phyloP scores from a whole-genome alignment of 176 grass and related monocot genomes.

The Cocos nucifera region DNA sequence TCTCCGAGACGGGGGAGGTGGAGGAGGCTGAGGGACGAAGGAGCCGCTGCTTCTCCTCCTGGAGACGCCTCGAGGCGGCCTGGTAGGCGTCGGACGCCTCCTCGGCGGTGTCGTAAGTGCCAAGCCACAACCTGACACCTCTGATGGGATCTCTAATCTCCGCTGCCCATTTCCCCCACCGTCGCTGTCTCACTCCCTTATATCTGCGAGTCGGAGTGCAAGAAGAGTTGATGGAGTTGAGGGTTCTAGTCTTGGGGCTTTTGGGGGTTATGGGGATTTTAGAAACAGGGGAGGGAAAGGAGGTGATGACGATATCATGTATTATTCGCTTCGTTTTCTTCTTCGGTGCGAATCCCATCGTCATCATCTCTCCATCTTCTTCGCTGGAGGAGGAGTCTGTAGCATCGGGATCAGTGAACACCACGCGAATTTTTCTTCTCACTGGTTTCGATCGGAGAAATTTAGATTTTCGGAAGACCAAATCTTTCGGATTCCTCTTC shows the following conservation, averaged over 20 bases:
- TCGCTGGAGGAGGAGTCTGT: constrained; percentile 6
- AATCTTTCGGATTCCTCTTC: too few species aligned
- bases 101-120: constrained; percentile 75
- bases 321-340: background rate
- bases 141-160: constrained; percentile 5
- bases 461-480: background rate
- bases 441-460: background rate
- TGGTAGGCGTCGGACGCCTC: constrained; percentile 40
- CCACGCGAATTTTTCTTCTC: background rate
- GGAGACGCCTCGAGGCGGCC: constrained; percentile 5
- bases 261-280: constrained; percentile 7
- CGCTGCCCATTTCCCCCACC: too few species aligned
- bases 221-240: too few species aligned
- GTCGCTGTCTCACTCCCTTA: too few species aligned
- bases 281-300: background rate
- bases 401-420: constrained; percentile 12
- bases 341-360: too few species aligned
- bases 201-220: too few species aligned
- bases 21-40: background rate
- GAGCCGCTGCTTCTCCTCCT: constrained; percentile 14
- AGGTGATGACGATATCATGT: background rate
- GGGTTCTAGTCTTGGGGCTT: background rate
- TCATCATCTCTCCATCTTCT: background rate
- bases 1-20: background rate
- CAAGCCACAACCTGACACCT: constrained; percentile 49